A percentile compares a stretch with the other conserved stretches of the same genome.
Conservation (phyloP, 768 basidiomycete genomes). For the Calocybe cyanea region DNA sequence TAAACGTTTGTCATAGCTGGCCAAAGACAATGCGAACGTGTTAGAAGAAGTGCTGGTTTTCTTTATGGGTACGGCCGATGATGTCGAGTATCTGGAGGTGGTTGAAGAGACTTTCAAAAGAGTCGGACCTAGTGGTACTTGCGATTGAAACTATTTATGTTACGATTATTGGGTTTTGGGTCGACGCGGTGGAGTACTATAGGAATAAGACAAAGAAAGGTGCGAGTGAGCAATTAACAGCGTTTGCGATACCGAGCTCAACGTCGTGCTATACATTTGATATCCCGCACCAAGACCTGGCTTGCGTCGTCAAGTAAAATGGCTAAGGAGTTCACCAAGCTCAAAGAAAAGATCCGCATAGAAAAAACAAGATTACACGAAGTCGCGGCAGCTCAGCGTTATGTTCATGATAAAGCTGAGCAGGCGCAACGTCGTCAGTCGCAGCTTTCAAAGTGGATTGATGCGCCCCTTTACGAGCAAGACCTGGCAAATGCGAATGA, state of each 20-base stretch:
- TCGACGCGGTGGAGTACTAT: no score
- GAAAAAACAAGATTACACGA: neutral
- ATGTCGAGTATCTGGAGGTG: conserved; percentile 1
- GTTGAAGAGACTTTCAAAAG: conserved; percentile 2
- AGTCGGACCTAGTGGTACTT: neutral
- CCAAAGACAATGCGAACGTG: neutral
- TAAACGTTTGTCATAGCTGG: neutral
- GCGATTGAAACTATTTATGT: conserved; percentile 2
- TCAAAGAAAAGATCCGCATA: neutral
- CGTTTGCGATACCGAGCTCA: neutral
- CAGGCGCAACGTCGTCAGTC: neutral
- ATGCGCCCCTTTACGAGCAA: neutral
- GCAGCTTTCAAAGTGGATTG: neutral
- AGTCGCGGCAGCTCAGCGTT: neutral
- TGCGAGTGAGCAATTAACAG: neutral
- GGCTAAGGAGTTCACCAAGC: neutral
- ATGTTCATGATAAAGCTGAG: neutral
- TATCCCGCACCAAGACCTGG: neutral
- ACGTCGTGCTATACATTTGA: neutral
- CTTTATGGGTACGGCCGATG: conserved; percentile 1
- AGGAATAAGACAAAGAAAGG: no score
- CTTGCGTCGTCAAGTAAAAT: neutral
- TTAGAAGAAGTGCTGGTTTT: conserved; percentile 1
- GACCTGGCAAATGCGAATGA: neutral
- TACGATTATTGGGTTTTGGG: conserved; percentile 1